These are phyloP conservation scores for Boechera stricta DNA, from an alignment of 345 rosid genomes.

Conservation along the genomic window DNA sequence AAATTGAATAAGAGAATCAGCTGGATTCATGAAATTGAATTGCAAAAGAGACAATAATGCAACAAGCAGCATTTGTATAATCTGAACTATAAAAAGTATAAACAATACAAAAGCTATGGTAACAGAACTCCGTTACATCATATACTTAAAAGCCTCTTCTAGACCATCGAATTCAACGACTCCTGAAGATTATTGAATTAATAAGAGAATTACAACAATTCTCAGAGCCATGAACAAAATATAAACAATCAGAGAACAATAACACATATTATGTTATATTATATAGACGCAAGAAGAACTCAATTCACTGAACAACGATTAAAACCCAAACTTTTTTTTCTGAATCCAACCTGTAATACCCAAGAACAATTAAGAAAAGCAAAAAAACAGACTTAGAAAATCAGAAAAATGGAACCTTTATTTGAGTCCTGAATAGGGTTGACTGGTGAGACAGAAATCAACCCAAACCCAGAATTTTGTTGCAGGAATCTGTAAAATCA, in stretches of 20 bases:
- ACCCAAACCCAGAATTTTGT: slow-evolving; percentile 36
- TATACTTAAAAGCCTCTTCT: slow-evolving; percentile 3
- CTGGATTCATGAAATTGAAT: background rate
- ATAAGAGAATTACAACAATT: slow-evolving; percentile 13
- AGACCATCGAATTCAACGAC: background rate
- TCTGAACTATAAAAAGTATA: slow-evolving; percentile 1
- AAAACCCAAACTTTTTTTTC: background rate
- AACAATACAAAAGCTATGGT: background rate
- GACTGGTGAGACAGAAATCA: slow-evolving; percentile 27
- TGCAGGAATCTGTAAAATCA: slow-evolving; percentile 5
- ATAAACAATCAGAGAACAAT: background rate
- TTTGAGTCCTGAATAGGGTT: slow-evolving; percentile 33
- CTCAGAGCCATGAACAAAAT: background rate
- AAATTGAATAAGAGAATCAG: background rate
- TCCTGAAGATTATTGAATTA: background rate
- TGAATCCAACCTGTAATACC: background rate
- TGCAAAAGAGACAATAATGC: background rate
- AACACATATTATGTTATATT: background rate
- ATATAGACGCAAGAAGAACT: slow-evolving; percentile 1
- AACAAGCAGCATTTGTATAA: slow-evolving; percentile 3
- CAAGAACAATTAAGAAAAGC: background rate
- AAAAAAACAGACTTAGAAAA: background rate
- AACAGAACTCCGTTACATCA: background rate
- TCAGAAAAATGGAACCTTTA: slow-evolving; percentile 36
- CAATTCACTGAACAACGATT: background rate